Conservation (phyloP, 495 filamentous ascomycete genomes). For the Penicillium cosmopolitanum region DNA sequence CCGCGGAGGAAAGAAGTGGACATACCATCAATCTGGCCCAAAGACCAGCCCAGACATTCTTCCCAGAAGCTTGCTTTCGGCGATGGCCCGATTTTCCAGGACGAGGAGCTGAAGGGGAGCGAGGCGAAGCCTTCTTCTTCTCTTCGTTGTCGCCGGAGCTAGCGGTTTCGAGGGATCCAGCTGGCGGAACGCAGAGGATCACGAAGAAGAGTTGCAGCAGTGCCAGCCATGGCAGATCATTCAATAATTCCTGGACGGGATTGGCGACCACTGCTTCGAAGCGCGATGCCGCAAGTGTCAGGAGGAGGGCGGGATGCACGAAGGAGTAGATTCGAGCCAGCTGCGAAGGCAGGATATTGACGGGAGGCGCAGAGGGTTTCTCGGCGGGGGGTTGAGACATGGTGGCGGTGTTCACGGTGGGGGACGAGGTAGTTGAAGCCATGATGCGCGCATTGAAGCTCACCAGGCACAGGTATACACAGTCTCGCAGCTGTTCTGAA, state of each 20-base stretch:
- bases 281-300: slow-evolving; percentile 58
- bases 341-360: slow-evolving; percentile 51
- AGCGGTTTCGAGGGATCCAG: slow-evolving; percentile 47
- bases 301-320: slow-evolving; percentile 67
- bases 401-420: slow-evolving; percentile 18
- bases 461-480: slow-evolving; percentile 1
- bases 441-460: slow-evolving; percentile 26
- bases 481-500: not conserved
- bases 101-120: slow-evolving; percentile 26
- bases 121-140: slow-evolving; percentile 37
- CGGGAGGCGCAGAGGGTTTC: slow-evolving; percentile 32
- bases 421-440: slow-evolving; percentile 26
- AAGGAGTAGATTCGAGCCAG: slow-evolving; percentile 57
- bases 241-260: slow-evolving; percentile 67
- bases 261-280: slow-evolving; percentile 72
- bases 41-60: slow-evolving; percentile 21
- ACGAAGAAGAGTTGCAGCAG: slow-evolving; percentile 70
- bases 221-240: slow-evolving; percentile 62
- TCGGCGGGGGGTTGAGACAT: slow-evolving; percentile 31
- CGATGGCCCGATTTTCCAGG: slow-evolving; percentile 31
- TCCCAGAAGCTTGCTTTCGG: slow-evolving; percentile 29
- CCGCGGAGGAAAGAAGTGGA: not conserved
- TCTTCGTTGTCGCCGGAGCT: slow-evolving; percentile 43
- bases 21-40: slow-evolving; percentile 44
- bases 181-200: slow-evolving; percentile 72